Percentiles rank a stretch among this genome's conserved stretches.
phyloP scores from a whole-genome alignment of 179 eudicot species.

The Drosera spatulata region DNA sequence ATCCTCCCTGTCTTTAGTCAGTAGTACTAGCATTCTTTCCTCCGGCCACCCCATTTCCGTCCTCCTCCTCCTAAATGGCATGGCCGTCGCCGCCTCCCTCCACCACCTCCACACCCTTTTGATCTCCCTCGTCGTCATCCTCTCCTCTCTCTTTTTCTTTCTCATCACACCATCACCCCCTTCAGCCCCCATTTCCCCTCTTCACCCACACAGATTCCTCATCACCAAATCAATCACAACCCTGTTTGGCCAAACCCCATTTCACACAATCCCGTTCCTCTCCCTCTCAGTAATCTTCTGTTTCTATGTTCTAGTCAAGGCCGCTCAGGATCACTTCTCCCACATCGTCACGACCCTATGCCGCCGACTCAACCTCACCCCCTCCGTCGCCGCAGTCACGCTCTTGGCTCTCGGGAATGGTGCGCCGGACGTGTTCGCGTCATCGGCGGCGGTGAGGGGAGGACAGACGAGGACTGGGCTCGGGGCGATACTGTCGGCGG shows the following conservation, averaged over 20 bases:
- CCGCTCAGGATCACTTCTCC: conserved; percentile 70
- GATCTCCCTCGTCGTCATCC: conserved; percentile 20
- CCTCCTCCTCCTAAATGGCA: conserved; percentile 12
- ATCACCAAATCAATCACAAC: conserved; percentile 17
- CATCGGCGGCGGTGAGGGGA: conserved; percentile 56
- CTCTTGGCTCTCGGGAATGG: conserved; percentile 86
- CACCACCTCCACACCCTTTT: conserved; percentile 5
- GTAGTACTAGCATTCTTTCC: too few relatives aligned
- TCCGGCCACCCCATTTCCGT: too few relatives aligned
- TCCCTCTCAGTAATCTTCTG: conserved; percentile 36
- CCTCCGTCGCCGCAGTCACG: conserved; percentile 84
- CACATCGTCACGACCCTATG: conserved; percentile 55
- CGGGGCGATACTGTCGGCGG: conserved; percentile 80
- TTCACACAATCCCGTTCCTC: conserved; percentile 46
- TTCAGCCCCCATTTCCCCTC: conserved; percentile 3
- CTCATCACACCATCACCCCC: conserved; percentile 14
- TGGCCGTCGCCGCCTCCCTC: conserved; percentile 15
- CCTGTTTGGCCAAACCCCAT: conserved; percentile 22
- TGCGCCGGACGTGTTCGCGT: conserved; percentile 85
- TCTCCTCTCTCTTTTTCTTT: conserved; percentile 35
- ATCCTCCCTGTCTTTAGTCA: too few relatives aligned
- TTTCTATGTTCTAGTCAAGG: conserved; percentile 61
- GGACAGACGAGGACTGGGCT: conserved; percentile 65
- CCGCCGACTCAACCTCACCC: conserved; percentile 41
- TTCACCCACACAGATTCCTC: conserved; percentile 30